These are phyloP conservation scores for Athelia sp. DNA, from an alignment of 1,284 basidiomycete genomes.

Conservation along the genomic window DNA sequence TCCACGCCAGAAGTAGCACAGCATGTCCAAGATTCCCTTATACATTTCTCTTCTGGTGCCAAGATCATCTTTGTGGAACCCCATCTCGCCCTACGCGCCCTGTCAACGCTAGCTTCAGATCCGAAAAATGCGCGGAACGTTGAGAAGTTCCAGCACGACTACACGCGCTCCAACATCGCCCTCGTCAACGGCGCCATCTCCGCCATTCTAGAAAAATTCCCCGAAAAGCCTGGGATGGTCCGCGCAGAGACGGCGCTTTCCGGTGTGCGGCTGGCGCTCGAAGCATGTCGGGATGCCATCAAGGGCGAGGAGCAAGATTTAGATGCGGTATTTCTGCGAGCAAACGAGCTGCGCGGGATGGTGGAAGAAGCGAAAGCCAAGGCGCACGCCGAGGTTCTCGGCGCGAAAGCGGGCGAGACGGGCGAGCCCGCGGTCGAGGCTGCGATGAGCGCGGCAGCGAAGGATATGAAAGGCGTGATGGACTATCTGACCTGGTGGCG, in stretches of 20 bases:
- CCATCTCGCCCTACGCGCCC: slow-evolving; percentile 46
- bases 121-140: slow-evolving; percentile 43
- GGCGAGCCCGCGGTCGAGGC: slow-evolving; percentile 32
- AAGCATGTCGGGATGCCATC: background rate
- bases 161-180: slow-evolving; percentile 51
- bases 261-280: slow-evolving; percentile 1
- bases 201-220: slow-evolving; percentile 22
- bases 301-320: background rate
- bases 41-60: slow-evolving; percentile 10
- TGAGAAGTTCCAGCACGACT: slow-evolving; percentile 61
- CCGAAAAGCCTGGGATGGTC: background rate
- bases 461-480: slow-evolving; percentile 49
- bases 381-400: slow-evolving; percentile 31
- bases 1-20: slow-evolving; percentile 15
- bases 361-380: slow-evolving; percentile 28
- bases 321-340: slow-evolving; percentile 2
- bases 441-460: slow-evolving; percentile 43
- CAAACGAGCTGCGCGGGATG: slow-evolving; percentile 26
- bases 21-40: slow-evolving; percentile 12
- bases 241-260: background rate
- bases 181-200: slow-evolving; percentile 37
- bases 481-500: slow-evolving; percentile 62
- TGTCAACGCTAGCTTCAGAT: slow-evolving; percentile 39
- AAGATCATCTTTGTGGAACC: slow-evolving; percentile 52
- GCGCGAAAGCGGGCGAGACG: slow-evolving; percentile 25